Conservation (phyloP, 805 yeast genomes). For the Myxozyma melibiosi region DNA sequence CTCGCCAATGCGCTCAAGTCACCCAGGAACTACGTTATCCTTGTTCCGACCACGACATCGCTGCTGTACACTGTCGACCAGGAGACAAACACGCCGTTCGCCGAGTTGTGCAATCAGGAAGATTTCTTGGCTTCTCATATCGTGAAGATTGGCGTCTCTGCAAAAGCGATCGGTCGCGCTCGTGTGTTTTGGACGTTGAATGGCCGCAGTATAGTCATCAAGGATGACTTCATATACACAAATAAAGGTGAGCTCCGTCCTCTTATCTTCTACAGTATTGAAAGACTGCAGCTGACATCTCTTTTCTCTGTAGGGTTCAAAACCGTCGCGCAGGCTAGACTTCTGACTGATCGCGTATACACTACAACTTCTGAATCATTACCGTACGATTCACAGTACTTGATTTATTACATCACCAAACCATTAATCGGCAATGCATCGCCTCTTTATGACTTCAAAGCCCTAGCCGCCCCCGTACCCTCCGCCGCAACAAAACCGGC, state of each 20-base stretch:
- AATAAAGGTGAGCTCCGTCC: conserved; percentile 53
- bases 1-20: conserved; percentile 22
- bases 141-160: conserved; percentile 43
- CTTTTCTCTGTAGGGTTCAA: conserved; percentile 21
- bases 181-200: conserved; percentile 57
- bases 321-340: conserved; percentile 49
- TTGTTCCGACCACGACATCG: conserved; percentile 61
- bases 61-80: conserved; percentile 46
- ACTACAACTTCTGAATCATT: conserved; percentile 44
- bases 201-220: conserved; percentile 57
- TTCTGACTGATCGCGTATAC: conserved; percentile 61
- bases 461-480: neutral
- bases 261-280: conserved; percentile 5
- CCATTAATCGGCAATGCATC: conserved; percentile 32
- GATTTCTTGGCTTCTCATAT: conserved; percentile 68
- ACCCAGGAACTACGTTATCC: conserved; percentile 56
- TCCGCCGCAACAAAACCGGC: conserved; percentile 26
- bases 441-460: conserved; percentile 20
- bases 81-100: conserved; percentile 45
- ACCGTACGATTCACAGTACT: conserved; percentile 21
- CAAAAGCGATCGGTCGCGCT: conserved; percentile 40
- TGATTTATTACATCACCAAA: conserved; percentile 30
- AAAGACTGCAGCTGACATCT: conserved; percentile 13
- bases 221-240: conserved; percentile 57
- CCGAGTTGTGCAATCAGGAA: conserved; percentile 57